phyloP scores from a whole-genome alignment of 352 stramenopile genomes.

The Pythium scleroteichum region DNA sequence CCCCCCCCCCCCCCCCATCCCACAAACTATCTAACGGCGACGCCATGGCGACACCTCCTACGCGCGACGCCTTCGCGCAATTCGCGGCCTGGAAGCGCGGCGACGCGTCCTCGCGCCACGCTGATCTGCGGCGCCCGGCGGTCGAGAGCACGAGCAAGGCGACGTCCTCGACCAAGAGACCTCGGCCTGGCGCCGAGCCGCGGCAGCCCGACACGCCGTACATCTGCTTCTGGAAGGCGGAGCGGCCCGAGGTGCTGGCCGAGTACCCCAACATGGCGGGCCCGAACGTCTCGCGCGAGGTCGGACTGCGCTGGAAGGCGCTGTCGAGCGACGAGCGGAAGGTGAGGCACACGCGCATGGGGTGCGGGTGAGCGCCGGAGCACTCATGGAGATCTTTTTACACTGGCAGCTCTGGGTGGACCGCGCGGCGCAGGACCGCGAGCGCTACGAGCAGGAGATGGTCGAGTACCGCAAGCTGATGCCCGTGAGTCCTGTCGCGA shows the following conservation, averaged over 20 bases:
- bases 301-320: conserved; percentile 51
- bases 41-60: conserved; percentile 20
- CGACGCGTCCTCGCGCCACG: conserved; percentile 32
- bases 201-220: conserved; percentile 63
- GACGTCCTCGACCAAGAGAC: conserved; percentile 52
- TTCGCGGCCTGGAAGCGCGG: conserved; percentile 40
- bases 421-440: conserved; percentile 46
- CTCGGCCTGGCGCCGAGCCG: conserved; percentile 42
- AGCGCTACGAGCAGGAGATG: conserved; percentile 57
- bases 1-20: not conserved
- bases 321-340: conserved; percentile 40
- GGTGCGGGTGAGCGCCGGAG: too few species aligned
- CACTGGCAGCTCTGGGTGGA: conserved; percentile 50
- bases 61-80: conserved; percentile 54
- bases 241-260: conserved; percentile 40
- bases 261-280: conserved; percentile 41
- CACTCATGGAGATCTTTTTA: too few species aligned
- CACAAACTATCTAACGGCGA: too few species aligned
- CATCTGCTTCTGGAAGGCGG: conserved; percentile 65
- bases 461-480: conserved; percentile 34
- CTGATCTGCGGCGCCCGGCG: conserved; percentile 59
- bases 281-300: conserved; percentile 47
- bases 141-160: conserved; percentile 32
- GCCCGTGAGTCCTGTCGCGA: conserved; percentile 15
- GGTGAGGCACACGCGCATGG: conserved; percentile 10